Percentiles rank a stretch among this genome's conserved stretches.
Evolutionary conservation across 768 basidiomycete genomes (phyloP).

Genomic region (Russula vinacea): DNA sequence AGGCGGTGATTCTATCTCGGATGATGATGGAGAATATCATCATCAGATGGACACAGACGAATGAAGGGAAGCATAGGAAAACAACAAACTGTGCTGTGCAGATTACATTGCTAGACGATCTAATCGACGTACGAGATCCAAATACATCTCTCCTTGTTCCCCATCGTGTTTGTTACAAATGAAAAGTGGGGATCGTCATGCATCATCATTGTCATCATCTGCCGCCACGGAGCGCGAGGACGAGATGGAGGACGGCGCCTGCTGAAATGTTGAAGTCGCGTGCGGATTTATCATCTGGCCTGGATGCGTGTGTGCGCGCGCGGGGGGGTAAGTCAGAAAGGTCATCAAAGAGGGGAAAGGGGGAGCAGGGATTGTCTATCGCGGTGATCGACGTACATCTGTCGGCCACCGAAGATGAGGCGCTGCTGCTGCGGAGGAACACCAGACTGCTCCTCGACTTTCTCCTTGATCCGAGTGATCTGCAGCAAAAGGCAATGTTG

Average conservation of each 20-base stretch:
- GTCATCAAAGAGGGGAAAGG: neutral
- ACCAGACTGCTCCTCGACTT: conserved; percentile 97
- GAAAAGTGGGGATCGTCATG: conserved; percentile 25
- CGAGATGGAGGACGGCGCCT: conserved; percentile 88
- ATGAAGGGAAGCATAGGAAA: neutral
- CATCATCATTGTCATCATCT: conserved; percentile 43
- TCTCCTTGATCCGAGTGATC: conserved; percentile 95
- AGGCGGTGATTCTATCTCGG: conserved; percentile 28
- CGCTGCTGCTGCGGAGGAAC: conserved; percentile 96
- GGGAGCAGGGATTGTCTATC: neutral
- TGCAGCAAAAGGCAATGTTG: conserved; percentile 36
- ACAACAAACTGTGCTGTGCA: neutral
- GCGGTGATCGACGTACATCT: conserved; percentile 61
- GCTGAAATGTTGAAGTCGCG: conserved; percentile 78
- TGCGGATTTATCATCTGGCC: conserved; percentile 90
- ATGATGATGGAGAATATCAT: neutral
- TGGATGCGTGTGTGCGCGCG: conserved; percentile 35
- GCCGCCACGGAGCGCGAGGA: conserved; percentile 93
- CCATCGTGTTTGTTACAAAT: conserved; percentile 19
- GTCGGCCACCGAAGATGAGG: conserved; percentile 87
- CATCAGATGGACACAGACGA: neutral
- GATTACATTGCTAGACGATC: conserved; percentile 19
- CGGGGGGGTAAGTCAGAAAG: too few relatives aligned
- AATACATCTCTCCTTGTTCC: neutral
- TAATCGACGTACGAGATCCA: conserved; percentile 23